Conservation (phyloP, 352 stramenopile genomes). For the Pythium sukuiense region DNA sequence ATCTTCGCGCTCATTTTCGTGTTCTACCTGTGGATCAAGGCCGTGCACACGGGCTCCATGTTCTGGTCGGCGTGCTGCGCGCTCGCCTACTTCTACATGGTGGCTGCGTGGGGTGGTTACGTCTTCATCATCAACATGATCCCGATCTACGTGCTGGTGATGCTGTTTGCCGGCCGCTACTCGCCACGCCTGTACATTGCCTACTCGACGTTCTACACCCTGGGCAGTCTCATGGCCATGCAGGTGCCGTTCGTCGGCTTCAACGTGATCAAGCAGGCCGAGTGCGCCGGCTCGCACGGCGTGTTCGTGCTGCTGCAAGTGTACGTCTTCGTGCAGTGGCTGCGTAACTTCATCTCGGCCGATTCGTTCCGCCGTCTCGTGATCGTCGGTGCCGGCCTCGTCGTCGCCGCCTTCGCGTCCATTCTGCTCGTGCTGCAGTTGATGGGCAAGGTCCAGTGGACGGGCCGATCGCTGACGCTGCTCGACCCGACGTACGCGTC, state of each 20-base stretch:
- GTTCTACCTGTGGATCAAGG: slow-evolving; percentile 97
- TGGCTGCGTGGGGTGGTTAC: slow-evolving; percentile 97
- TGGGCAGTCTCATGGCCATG: slow-evolving; percentile 95
- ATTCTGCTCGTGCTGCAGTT: slow-evolving; percentile 80
- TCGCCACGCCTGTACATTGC: slow-evolving; percentile 93
- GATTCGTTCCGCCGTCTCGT: slow-evolving; percentile 56
- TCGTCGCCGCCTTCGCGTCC: slow-evolving; percentile 56
- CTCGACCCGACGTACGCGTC: slow-evolving; percentile 93
- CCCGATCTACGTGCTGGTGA: slow-evolving; percentile 91
- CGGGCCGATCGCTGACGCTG: slow-evolving; percentile 89
- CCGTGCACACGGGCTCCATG: slow-evolving; percentile 87
- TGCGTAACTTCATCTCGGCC: slow-evolving; percentile 74
- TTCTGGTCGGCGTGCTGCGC: slow-evolving; percentile 50
- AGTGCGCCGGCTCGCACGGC: slow-evolving; percentile 71
- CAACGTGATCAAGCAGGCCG: slow-evolving; percentile 90
- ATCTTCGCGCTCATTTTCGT: slow-evolving; percentile 97
- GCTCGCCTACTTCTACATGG: slow-evolving; percentile 97
- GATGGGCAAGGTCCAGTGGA: slow-evolving; percentile 87
- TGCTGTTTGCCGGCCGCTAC: slow-evolving; percentile 91
- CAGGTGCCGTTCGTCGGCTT: slow-evolving; percentile 98
- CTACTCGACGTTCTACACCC: slow-evolving; percentile 98
- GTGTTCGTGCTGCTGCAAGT: slow-evolving; percentile 94
- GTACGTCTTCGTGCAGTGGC: slow-evolving; percentile 61
- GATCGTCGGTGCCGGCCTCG: slow-evolving; percentile 53
- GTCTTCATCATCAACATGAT: slow-evolving; percentile 99